A percentile compares a stretch with the other conserved stretches of the same genome.
phyloP scores from a whole-genome alignment of 352 stramenopile species.

The Phytopythium ostracodes region DNA sequence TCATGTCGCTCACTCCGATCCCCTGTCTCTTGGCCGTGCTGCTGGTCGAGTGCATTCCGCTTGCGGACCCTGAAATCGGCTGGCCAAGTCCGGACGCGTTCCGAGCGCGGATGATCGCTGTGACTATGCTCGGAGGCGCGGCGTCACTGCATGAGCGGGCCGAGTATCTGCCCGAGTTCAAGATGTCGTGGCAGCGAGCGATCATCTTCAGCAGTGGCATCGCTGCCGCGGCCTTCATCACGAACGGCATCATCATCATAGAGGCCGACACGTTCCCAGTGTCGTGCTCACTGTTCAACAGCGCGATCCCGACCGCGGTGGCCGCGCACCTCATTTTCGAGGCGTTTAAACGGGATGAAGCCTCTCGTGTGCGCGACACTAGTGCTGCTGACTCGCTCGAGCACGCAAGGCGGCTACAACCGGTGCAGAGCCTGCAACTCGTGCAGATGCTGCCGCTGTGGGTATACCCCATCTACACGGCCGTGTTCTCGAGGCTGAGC shows the following conservation, averaged over 20 bases:
- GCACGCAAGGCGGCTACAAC: not conserved
- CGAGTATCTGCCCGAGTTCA: not conserved
- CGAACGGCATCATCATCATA: slow-evolving; percentile 10
- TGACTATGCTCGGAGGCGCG: not conserved
- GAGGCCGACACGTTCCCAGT: slow-evolving; percentile 21
- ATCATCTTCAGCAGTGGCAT: not conserved
- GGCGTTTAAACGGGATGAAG: too few relatives aligned
- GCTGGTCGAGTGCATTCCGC: slow-evolving; percentile 24
- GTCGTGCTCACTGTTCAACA: slow-evolving; percentile 9
- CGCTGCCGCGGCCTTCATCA: not conserved
- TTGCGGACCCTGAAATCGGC: slow-evolving; percentile 7
- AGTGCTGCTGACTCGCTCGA: too few relatives aligned
- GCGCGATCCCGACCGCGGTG: not conserved
- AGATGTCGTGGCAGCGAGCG: slow-evolving; percentile 7
- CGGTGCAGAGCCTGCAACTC: slow-evolving; percentile 1
- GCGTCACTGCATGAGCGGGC: not conserved
- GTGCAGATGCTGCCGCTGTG: slow-evolving; percentile 14
- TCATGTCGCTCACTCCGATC: slow-evolving; percentile 7
- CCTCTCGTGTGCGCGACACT: too few relatives aligned
- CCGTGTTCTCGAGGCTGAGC: slow-evolving; percentile 21
- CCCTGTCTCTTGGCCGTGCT: slow-evolving; percentile 12
- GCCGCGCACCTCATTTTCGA: not conserved
- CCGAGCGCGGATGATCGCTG: not conserved
- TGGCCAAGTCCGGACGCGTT: not conserved
- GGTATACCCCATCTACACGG: slow-evolving; percentile 23